Conservation (phyloP, 1,139 yeast genomes). For the Kazachstania sp. region DNA sequence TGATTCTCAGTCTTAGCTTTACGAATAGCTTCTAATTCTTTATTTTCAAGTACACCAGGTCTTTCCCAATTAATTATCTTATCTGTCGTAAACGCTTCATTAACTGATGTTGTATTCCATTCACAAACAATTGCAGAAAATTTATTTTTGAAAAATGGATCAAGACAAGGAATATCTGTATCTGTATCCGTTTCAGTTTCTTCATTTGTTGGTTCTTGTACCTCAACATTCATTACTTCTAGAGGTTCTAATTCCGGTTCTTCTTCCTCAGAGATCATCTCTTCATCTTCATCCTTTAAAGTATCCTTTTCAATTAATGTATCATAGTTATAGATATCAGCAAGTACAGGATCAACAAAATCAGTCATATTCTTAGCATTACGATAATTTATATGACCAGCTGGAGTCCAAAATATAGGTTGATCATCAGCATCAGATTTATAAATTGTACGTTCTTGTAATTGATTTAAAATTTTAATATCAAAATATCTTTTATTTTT, state of each 20-base stretch:
- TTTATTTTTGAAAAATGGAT: background rate
- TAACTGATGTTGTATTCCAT: conserved; percentile 48
- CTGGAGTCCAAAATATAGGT: conserved; percentile 42
- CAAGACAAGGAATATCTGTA: background rate
- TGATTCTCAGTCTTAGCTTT: conserved; percentile 34
- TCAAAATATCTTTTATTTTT: conserved; percentile 33
- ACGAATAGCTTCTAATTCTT: conserved; percentile 43
- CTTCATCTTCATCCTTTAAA: background rate
- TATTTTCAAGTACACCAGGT: conserved; percentile 44
- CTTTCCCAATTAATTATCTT: conserved; percentile 46
- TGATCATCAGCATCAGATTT: conserved; percentile 4
- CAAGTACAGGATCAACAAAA: conserved; percentile 16
- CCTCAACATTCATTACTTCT: background rate
- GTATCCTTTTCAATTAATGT: background rate
- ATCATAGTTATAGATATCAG: conserved; percentile 22
- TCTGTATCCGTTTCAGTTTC: background rate
- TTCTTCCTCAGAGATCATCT: background rate
- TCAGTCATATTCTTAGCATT: conserved; percentile 15
- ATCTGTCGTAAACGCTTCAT: conserved; percentile 44
- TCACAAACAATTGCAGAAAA: conserved; percentile 52
- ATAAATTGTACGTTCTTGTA: conserved; percentile 1
- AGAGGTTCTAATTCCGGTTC: background rate
- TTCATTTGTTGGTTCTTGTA: background rate
- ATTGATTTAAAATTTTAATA: conserved; percentile 33
- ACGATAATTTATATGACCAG: conserved; percentile 13